Percentiles rank a stretch among this genome's conserved stretches.
Evolutionary conservation across 768 basidiomycete species (phyloP).

Genomic region (Tylopilus sp.): DNA sequence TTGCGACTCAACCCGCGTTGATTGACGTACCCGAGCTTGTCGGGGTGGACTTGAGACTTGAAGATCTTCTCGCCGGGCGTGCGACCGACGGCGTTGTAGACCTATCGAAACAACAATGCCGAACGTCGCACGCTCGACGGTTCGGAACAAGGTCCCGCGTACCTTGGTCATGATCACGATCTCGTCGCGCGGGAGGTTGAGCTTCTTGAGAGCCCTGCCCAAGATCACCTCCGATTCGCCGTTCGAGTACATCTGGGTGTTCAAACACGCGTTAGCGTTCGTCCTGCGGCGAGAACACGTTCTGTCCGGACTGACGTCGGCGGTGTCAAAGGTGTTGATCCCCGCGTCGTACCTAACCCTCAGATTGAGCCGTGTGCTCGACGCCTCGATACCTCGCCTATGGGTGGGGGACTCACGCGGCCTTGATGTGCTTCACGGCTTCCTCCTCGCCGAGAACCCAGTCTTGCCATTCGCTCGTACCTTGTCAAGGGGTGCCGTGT

Average conservation of each 20-base stretch:
- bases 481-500: no score
- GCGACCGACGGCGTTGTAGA: conserved; percentile 39
- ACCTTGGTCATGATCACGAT: conserved; percentile 81
- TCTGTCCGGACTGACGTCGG: conserved; percentile 22
- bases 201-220: conserved; percentile 68
- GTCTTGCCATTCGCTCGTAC: no score
- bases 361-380: not conserved
- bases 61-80: conserved; percentile 7
- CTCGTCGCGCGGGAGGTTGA: conserved; percentile 63
- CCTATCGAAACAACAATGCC: conserved; percentile 16
- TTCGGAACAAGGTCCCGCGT: not conserved
- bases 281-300: not conserved
- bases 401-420: no score
- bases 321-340: conserved; percentile 35
- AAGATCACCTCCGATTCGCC: conserved; percentile 63
- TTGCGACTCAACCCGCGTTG: conserved; percentile 44
- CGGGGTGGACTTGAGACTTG: conserved; percentile 24
- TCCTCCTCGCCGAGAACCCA: no score
- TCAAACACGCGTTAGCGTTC: not conserved
- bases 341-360: conserved; percentile 32
- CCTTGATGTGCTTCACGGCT: no score
- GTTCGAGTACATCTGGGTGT: conserved; percentile 57
- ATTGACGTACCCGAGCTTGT: conserved; percentile 45
- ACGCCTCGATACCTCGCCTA: conserved; percentile 41
- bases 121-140: not conserved